These are phyloP conservation scores for Penicillium parvum DNA, from an alignment of 495 filamentous ascomycete genomes.

Conservation along the genomic window DNA sequence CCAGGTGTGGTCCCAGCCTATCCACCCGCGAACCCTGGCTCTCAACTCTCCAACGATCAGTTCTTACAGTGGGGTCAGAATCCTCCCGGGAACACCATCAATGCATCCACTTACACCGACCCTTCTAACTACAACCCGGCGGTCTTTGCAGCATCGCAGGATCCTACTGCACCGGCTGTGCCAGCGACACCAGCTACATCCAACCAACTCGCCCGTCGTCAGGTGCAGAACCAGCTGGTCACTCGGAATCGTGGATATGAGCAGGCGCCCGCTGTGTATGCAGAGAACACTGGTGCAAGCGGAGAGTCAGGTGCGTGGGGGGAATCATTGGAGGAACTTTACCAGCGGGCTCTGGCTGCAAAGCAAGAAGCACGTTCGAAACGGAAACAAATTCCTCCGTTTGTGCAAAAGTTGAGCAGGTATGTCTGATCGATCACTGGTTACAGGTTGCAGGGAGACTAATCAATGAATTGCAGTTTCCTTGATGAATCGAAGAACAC, in stretches of 20 bases:
- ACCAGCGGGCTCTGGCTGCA: slow-evolving; percentile 67
- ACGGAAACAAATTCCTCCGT: slow-evolving; percentile 91
- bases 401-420: slow-evolving; percentile 98
- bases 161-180: slow-evolving; percentile 42
- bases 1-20: slow-evolving; percentile 33
- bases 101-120: slow-evolving; percentile 28
- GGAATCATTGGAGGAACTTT: slow-evolving; percentile 69
- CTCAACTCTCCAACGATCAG: slow-evolving; percentile 49
- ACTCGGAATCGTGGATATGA: slow-evolving; percentile 41
- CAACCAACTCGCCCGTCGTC: slow-evolving; percentile 62
- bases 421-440: slow-evolving; percentile 34
- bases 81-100: slow-evolving; percentile 31
- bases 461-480: slow-evolving; percentile 57
- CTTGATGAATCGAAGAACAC: slow-evolving; percentile 88
- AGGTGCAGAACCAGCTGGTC: slow-evolving; percentile 57
- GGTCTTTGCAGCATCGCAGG: slow-evolving; percentile 33
- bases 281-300: slow-evolving; percentile 38
- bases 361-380: slow-evolving; percentile 82
- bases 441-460: not conserved
- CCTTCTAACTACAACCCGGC: slow-evolving; percentile 41
- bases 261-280: slow-evolving; percentile 44
- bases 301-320: slow-evolving; percentile 52
- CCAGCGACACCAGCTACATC: slow-evolving; percentile 51
- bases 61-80: slow-evolving; percentile 53
- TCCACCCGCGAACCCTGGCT: slow-evolving; percentile 24